Evolutionary conservation across 2,329 filamentous ascomycete genomes (phyloP), one percentile per base, ranked within the genome.

Genomic region (Neofusicoccum parvum): DNA sequence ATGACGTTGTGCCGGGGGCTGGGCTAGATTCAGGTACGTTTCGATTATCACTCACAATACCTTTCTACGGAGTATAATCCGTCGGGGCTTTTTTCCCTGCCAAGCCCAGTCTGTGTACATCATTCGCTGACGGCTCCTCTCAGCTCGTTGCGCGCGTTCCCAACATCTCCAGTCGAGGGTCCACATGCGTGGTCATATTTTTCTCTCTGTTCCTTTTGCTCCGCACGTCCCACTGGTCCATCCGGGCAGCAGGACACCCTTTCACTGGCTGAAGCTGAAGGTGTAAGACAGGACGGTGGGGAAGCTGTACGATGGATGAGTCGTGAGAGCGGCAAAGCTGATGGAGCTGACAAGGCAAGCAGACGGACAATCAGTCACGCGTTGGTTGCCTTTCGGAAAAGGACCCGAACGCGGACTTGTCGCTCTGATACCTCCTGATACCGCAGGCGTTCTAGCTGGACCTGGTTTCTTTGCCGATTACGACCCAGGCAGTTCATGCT

Each of bases 361-460:
- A 17, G 41, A 15, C n/a, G 11, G 37, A 10, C 14, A 27, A 11
- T 20, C 45, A 54, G 41, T 60, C 56, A 60, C 56, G 56, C 56
- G 56, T 60, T 12, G 56, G 56, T 60, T 60, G 56, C 56, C 56
- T 60, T 17, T 46, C 56, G 56, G 56, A 36, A 23, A 15, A 15
- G n/a, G n/a, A 34, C n/a, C 32, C 32, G 6, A 20, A 37, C n/a
- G 23, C 27, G 10, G 34, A 4, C 7, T 53, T 39, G 7, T 23
- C 34, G 20, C 34, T 37, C 36, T 54, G 34, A 39, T 54, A 50
- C 48, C 14, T 53, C 48, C 14, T 53, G 32, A 36, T 53, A 36
- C 49, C 15, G 32, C 49, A 17, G 32, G 39, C 32, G 23, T 34
- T 27, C 23, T 17, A 36, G 41, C 54, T 46, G 9, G 20, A 59